A percentile compares a stretch with the other conserved stretches of the same genome.
phyloP scores from a whole-genome alignment of 208 protist genomes.

The Histomonas meleagridis region DNA sequence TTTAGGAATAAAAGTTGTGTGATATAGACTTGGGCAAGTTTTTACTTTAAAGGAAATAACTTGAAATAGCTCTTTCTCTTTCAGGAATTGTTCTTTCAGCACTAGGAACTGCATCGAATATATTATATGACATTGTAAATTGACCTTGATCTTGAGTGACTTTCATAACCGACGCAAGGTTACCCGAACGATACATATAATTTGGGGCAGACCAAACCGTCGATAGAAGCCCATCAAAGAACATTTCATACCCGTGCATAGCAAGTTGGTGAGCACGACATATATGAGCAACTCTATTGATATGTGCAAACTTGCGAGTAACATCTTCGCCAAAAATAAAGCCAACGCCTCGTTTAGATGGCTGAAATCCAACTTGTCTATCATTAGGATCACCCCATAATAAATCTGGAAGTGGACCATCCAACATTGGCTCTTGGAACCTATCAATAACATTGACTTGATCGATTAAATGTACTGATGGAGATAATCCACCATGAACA shows the following conservation, averaged over 20 bases:
- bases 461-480: conserved; percentile 53
- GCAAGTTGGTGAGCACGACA: conserved; percentile 55
- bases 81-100: neutral
- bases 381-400: conserved; percentile 91
- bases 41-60: neutral
- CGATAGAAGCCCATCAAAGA: conserved; percentile 54
- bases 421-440: conserved; percentile 92
- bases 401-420: conserved; percentile 90
- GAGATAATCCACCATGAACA: conserved; percentile 63
- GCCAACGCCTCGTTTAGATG: conserved; percentile 88
- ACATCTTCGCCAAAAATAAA: conserved; percentile 96
- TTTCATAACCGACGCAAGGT: conserved; percentile 54
- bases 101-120: neutral
- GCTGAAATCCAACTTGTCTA: conserved; percentile 77
- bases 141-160: conserved; percentile 50
- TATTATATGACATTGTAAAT: neutral
- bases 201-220: conserved; percentile 60
- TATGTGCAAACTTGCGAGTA: conserved; percentile 72
- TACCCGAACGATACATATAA: conserved; percentile 58
- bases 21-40: too few species aligned
- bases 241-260: conserved; percentile 59
- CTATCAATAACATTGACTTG: conserved; percentile 81
- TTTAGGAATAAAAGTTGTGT: too few species aligned
- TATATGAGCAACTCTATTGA: conserved; percentile 80
- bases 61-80: neutral